phyloP scores from a whole-genome alignment of 768 basidiomycete genomes.

The Kwoniella pini region DNA sequence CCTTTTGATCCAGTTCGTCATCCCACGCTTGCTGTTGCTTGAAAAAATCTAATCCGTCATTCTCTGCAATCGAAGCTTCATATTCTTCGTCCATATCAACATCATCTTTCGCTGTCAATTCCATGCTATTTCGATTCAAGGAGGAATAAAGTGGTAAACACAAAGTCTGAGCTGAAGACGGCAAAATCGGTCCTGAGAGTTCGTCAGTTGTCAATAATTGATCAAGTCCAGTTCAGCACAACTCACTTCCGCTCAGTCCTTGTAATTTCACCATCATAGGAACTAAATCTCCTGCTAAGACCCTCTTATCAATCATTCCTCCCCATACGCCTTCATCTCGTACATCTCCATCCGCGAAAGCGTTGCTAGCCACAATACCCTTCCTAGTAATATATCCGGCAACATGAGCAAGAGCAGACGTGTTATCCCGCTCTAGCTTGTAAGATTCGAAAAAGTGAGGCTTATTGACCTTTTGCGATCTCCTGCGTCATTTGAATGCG shows the following conservation, averaged over 20 bases:
- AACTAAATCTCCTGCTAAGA: conserved; percentile 42
- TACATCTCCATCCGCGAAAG: conserved; percentile 4
- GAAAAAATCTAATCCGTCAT: conserved; percentile 24
- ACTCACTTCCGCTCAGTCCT: conserved; percentile 23
- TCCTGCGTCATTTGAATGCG: conserved; percentile 9
- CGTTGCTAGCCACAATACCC: conserved; percentile 16
- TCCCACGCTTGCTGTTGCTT: conserved; percentile 26
- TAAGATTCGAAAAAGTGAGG: conserved; percentile 66
- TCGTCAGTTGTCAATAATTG: not conserved
- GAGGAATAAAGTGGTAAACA: conserved; percentile 26
- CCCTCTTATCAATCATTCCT: conserved; percentile 31
- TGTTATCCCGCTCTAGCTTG: conserved; percentile 34
- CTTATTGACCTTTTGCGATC: conserved; percentile 76
- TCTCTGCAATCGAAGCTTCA: conserved; percentile 15
- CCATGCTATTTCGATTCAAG: not conserved
- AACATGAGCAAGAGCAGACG: conserved; percentile 31
- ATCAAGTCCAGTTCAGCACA: not conserved
- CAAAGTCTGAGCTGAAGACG: conserved; percentile 27
- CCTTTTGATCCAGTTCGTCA: conserved; percentile 17
- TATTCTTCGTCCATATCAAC: conserved; percentile 17
- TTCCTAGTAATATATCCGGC: conserved; percentile 37
- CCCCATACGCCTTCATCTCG: conserved; percentile 30
- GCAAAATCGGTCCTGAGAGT: conserved; percentile 34
- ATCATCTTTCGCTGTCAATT: conserved; percentile 24
- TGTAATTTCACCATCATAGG: conserved; percentile 48